These are phyloP conservation scores for Phialophora chinensis DNA, from an alignment of 2,329 filamentous ascomycete genomes.

Conservation along the genomic window DNA sequence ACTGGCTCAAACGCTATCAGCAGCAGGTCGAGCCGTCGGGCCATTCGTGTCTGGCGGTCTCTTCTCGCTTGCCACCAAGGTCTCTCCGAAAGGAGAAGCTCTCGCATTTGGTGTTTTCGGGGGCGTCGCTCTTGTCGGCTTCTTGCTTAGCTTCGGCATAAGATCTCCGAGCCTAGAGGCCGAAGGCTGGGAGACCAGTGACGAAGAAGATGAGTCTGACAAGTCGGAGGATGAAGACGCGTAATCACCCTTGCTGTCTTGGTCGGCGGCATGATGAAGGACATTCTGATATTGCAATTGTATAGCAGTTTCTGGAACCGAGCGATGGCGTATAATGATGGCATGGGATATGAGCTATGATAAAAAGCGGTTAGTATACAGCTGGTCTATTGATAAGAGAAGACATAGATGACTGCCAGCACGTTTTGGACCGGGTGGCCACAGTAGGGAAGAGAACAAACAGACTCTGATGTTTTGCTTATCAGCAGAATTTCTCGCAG, in stretches of 20 bases:
- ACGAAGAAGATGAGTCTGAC: slow-evolving; percentile 41
- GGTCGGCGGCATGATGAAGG: background rate
- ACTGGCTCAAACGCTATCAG: slow-evolving; percentile 89
- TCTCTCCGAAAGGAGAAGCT: slow-evolving; percentile 80
- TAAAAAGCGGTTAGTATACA: background rate
- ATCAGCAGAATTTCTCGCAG: background rate
- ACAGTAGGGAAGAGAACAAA: background rate
- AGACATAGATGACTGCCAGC: background rate
- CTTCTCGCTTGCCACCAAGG: slow-evolving; percentile 76
- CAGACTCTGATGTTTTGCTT: background rate
- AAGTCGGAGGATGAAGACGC: slow-evolving; percentile 56
- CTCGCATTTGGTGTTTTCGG: slow-evolving; percentile 88
- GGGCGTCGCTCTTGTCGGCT: slow-evolving; percentile 79
- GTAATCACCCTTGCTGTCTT: slow-evolving; percentile 3
- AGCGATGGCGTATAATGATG: slow-evolving; percentile 20
- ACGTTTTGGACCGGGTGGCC: background rate
- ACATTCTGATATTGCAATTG: background rate
- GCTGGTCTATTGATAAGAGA: background rate
- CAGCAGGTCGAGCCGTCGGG: slow-evolving; percentile 83
- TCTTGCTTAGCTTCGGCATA: slow-evolving; percentile 79
- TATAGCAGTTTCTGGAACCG: slow-evolving; percentile 23
- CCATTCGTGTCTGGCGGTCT: slow-evolving; percentile 87
- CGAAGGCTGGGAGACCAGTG: slow-evolving; percentile 55
- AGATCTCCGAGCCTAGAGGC: slow-evolving; percentile 66
- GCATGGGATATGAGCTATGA: slow-evolving; percentile 12